A percentile compares a stretch with the other conserved stretches of the same genome.
Conservation (phyloP, 345 rosid species). For the Rhizophora apiculata region DNA sequence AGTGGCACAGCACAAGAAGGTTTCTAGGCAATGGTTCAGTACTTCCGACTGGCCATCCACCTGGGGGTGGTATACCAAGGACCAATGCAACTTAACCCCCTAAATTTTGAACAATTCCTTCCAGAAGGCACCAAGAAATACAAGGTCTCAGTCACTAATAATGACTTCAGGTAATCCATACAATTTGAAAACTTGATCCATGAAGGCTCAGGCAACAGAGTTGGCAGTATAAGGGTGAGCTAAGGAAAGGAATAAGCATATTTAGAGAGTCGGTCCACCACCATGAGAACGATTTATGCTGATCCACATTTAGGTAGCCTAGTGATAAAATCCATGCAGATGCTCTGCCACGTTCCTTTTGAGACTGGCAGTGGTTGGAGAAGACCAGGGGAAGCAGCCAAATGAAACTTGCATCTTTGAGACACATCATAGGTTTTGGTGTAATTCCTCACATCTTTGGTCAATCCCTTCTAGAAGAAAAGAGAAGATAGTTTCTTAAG, state of each 20-base stretch:
- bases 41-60: not conserved
- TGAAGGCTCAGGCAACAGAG: not conserved
- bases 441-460: not conserved
- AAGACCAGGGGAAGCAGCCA: not conserved
- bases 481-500: not conserved
- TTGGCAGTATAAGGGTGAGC: no score
- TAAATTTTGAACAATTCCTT: not conserved
- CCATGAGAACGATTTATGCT: not conserved
- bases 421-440: not conserved
- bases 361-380: not conserved
- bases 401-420: not conserved
- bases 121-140: not conserved
- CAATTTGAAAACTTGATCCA: not conserved
- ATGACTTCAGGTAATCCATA: not conserved
- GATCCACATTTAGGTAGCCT: not conserved
- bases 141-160: not conserved
- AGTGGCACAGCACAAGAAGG: not conserved
- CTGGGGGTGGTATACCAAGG: not conserved
- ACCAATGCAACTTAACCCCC: not conserved
- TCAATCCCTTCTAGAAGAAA: not conserved
- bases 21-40: not conserved
- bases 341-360: not conserved
- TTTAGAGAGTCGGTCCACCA: not conserved
- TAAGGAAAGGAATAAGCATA: not conserved
- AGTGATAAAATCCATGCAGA: not conserved